Evolutionary conservation across 208 protist species (phyloP).

Genomic region (Borovskyia barvae): DNA sequence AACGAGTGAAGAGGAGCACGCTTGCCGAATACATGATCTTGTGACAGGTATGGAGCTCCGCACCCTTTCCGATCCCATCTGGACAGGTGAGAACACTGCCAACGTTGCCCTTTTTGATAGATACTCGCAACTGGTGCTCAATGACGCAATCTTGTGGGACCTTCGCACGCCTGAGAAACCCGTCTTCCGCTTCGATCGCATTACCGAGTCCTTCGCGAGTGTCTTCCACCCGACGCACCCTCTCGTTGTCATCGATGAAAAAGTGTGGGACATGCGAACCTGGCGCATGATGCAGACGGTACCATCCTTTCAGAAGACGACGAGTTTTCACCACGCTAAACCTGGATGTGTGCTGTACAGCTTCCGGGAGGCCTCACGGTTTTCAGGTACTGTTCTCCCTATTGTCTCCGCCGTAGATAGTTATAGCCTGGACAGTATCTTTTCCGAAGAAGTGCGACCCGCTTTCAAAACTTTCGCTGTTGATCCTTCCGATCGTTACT

Average conservation of each 20-base stretch:
- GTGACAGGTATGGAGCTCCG: slow-evolving; percentile 47
- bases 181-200: slow-evolving; percentile 83
- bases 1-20: slow-evolving; percentile 63
- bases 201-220: slow-evolving; percentile 80
- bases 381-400: slow-evolving; percentile 31
- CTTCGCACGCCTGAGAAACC: slow-evolving; percentile 60
- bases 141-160: slow-evolving; percentile 87
- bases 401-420: slow-evolving; percentile 82
- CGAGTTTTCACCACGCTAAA: slow-evolving; percentile 59
- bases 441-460: slow-evolving; percentile 72
- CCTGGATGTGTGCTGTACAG: slow-evolving; percentile 69
- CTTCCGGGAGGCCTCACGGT: slow-evolving; percentile 55
- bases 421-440: slow-evolving; percentile 72
- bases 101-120: slow-evolving; percentile 83
- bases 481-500: slow-evolving; percentile 85
- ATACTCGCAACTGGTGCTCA: slow-evolving; percentile 70
- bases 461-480: slow-evolving; percentile 73
- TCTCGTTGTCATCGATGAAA: slow-evolving; percentile 82
- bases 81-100: slow-evolving; percentile 64
- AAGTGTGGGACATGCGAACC: slow-evolving; percentile 84
- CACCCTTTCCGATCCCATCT: slow-evolving; percentile 65
- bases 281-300: slow-evolving; percentile 74
- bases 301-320: slow-evolving; percentile 68
- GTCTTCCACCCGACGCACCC: slow-evolving; percentile 73
- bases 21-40: slow-evolving; percentile 68